A percentile compares a stretch with the other conserved stretches of the same genome.
Conservation (phyloP, 1,139 yeast species). For the Citeromyces siamensis region DNA sequence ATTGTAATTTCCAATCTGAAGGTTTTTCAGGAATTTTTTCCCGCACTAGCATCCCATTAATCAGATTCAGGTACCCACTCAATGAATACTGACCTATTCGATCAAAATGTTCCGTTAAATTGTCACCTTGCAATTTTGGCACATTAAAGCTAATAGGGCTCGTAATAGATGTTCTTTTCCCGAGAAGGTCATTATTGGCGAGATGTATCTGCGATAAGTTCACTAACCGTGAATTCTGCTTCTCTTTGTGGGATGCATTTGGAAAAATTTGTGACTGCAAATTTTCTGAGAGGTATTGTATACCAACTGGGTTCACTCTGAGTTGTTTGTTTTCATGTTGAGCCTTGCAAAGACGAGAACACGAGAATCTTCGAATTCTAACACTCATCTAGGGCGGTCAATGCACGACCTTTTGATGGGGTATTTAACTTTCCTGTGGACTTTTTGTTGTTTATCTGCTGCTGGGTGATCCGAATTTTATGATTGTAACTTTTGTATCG, state of each 20-base stretch:
- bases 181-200: conserved; percentile 51
- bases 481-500: too few relatives aligned
- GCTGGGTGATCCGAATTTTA: too few relatives aligned
- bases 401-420: too few relatives aligned
- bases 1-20: conserved; percentile 34
- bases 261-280: conserved; percentile 57
- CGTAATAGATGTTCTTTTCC: conserved; percentile 59
- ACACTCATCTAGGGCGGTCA: too few relatives aligned
- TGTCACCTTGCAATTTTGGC: conserved; percentile 58
- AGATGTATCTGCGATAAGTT: conserved; percentile 54
- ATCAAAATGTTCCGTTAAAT: conserved; percentile 78
- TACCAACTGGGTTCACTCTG: conserved; percentile 53
- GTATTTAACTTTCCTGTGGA: too few relatives aligned
- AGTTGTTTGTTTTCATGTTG: neutral
- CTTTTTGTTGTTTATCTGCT: too few relatives aligned
- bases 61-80: conserved; percentile 48
- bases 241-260: conserved; percentile 10
- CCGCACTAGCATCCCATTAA: conserved; percentile 23
- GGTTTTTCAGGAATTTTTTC: conserved; percentile 34
- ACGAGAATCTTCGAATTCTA: too few relatives aligned
- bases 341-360: too few relatives aligned
- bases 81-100: conserved; percentile 49
- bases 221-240: conserved; percentile 24
- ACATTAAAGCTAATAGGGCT: conserved; percentile 51
- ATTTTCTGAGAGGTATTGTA: conserved; percentile 54